phyloP scores from a whole-genome alignment of 768 basidiomycete genomes.

The Boletus sp. region DNA sequence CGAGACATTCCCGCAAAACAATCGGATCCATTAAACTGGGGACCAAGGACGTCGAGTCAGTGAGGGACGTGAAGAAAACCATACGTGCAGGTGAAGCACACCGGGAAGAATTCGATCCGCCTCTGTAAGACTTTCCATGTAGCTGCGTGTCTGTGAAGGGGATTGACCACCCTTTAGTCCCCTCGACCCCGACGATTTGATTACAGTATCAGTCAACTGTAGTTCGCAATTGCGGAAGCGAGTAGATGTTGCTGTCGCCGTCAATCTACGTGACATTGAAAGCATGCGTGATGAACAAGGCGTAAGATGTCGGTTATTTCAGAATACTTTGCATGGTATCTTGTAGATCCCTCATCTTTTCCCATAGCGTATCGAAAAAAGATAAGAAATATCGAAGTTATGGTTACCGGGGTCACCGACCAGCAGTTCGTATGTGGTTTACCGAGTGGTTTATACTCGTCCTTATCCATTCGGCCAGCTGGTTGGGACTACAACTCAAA shows the following conservation, averaged over 20 bases:
- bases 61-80: not conserved
- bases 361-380: conserved; percentile 9
- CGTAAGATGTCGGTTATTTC: conserved; percentile 5
- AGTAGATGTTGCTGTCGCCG: not conserved
- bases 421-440: not conserved
- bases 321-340: not conserved
- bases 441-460: not conserved
- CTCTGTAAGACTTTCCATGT: conserved; percentile 5
- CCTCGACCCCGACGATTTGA: not conserved
- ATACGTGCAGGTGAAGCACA: not conserved
- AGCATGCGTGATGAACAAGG: not conserved
- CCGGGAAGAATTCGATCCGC: not conserved
- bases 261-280: conserved; percentile 3
- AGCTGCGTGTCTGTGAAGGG: not conserved
- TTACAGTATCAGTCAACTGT: conserved; percentile 1
- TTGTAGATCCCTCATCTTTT: not conserved
- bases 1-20: conserved; percentile 3
- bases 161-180: not conserved
- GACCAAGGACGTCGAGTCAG: not conserved
- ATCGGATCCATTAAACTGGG: conserved; percentile 1
- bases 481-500: conserved; percentile 2
- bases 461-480: conserved; percentile 2
- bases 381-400: conserved; percentile 5
- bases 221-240: not conserved
- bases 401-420: conserved; percentile 2